Base-by-base conservation (phyloP, 78 protist species). In the Speleostelium caveatum region DNA sequence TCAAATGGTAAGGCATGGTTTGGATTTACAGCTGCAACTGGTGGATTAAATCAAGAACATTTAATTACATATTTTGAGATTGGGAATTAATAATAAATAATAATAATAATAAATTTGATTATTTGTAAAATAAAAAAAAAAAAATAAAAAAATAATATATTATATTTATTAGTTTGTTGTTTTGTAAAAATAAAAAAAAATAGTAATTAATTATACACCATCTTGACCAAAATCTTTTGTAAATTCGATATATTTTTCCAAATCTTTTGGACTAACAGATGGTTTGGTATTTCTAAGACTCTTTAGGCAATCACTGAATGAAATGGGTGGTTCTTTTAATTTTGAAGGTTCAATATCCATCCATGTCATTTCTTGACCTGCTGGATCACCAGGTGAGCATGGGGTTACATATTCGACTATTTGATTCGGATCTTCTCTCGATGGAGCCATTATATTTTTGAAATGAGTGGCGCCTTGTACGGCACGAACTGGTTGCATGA, bases 381-480 rank as follows among this genome's bases (percentile, higher is more conserved):
- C 60, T 6, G 77, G 88, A n/a, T 85, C 96, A 45, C 96, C 96
- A 21, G 96, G 96, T 35, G 89, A 73, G 56, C 96, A 93, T 2
- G 96, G 96, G 2, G 86, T 69, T 26, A 93, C 41, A 41, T 30
- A 68, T 8, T 92, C 93, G 2, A 49, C 35, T n/a, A 86, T 89
- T 17, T 77, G 87, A 22, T 39, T 30, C 2, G 94, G 94, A 42
- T 89, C 94, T 14, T 89, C 86, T 65, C 94, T 77, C 1, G 71
- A 66, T 28, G 94, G 94, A 14, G 66, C 87, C 42, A 66, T 30
- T n/a, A 94, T 89, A 71, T 33, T 6, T 85, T 96, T 94, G 65
- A 98, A 98, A 77, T 98, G 99, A 12, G 99, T 98, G 21, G 99
- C 99, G 17, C 7, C 1, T 79, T 98, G 99, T 26, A 94, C 77